Percentiles rank a stretch among this genome's conserved stretches.
Evolutionary conservation across 208 protist species (phyloP).

Genomic region (Leptomonas seymouri): DNA sequence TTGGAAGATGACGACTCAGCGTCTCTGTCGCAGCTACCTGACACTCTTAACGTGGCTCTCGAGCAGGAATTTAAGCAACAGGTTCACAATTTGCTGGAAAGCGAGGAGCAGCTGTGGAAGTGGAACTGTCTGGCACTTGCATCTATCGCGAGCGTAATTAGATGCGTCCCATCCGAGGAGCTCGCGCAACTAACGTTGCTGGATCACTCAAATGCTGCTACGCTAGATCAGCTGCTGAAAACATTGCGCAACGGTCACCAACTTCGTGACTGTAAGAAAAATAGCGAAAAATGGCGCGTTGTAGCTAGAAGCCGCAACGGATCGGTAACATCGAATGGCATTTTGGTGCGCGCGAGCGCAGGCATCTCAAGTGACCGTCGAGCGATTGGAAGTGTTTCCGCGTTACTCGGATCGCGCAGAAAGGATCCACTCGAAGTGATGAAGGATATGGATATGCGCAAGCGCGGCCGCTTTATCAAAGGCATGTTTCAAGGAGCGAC

Average conservation of each 20-base stretch:
- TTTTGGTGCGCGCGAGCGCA: constrained; percentile 57
- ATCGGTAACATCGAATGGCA: constrained; percentile 78
- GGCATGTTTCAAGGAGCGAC: constrained; percentile 69
- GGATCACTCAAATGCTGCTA: constrained; percentile 32
- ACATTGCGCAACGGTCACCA: constrained; percentile 41
- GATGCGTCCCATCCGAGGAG: constrained; percentile 57
- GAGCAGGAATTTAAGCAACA: constrained; percentile 54
- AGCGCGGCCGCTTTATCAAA: constrained; percentile 78
- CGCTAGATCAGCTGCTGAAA: constrained; percentile 40
- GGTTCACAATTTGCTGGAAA: constrained; percentile 69
- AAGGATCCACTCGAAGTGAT: constrained; percentile 80
- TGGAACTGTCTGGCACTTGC: constrained; percentile 75
- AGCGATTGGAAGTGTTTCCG: constrained; percentile 71
- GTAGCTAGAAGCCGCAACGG: constrained; percentile 77
- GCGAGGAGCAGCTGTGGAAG: constrained; percentile 80
- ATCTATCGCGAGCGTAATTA: constrained; percentile 61
- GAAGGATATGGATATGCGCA: constrained; percentile 78
- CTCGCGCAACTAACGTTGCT: constrained; percentile 59
- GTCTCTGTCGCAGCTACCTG: background rate
- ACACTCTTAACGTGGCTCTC: constrained; percentile 10
- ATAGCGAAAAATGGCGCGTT: constrained; percentile 70
- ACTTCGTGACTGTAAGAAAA: constrained; percentile 74
- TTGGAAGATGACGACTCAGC: constrained; percentile 19
- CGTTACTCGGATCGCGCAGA: constrained; percentile 57
- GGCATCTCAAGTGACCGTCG: constrained; percentile 32